These are phyloP conservation scores for Skeletonema costatum DNA, from an alignment of 108 stramenopile species.

Conservation along the genomic window DNA sequence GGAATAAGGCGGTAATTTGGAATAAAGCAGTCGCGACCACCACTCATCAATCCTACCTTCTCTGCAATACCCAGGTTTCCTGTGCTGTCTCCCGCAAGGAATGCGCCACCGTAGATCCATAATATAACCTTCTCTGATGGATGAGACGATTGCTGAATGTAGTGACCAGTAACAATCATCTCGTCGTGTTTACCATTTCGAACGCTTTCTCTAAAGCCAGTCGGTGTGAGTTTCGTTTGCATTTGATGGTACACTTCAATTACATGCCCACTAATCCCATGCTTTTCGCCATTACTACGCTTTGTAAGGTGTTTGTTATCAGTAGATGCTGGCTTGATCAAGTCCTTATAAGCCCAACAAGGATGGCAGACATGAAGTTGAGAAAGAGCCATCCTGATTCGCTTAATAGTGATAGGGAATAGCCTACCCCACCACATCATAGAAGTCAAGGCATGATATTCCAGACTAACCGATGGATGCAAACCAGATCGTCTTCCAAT, in stretches of 20 bases:
- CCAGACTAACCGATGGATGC: slow-evolving; percentile 56
- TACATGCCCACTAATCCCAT: slow-evolving; percentile 44
- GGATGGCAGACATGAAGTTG: slow-evolving; percentile 66
- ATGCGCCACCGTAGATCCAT: slow-evolving; percentile 86
- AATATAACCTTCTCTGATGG: slow-evolving; percentile 63
- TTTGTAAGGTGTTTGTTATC: background rate
- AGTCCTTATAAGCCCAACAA: slow-evolving; percentile 26
- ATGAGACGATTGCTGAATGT: slow-evolving; percentile 44
- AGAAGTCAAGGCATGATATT: slow-evolving; percentile 82
- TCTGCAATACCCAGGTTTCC: slow-evolving; percentile 64
- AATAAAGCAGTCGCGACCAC: slow-evolving; percentile 68
- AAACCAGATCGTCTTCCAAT: slow-evolving; percentile 60
- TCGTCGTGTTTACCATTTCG: background rate
- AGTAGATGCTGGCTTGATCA: slow-evolving; percentile 9
- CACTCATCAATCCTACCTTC: slow-evolving; percentile 49
- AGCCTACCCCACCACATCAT: slow-evolving; percentile 71
- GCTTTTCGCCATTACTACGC: slow-evolving; percentile 30
- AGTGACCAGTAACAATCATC: slow-evolving; percentile 63
- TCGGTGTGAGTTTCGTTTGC: slow-evolving; percentile 28
- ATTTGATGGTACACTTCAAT: slow-evolving; percentile 47
- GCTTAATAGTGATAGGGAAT: slow-evolving; percentile 59
- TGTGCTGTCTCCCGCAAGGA: slow-evolving; percentile 64
- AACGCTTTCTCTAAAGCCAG: slow-evolving; percentile 8
- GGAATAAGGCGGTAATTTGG: slow-evolving; percentile 69
- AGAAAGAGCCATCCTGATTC: slow-evolving; percentile 73